Evolutionary conservation across 2,329 filamentous ascomycete genomes (phyloP).

Genomic region (Lachnellula subtilissima): DNA sequence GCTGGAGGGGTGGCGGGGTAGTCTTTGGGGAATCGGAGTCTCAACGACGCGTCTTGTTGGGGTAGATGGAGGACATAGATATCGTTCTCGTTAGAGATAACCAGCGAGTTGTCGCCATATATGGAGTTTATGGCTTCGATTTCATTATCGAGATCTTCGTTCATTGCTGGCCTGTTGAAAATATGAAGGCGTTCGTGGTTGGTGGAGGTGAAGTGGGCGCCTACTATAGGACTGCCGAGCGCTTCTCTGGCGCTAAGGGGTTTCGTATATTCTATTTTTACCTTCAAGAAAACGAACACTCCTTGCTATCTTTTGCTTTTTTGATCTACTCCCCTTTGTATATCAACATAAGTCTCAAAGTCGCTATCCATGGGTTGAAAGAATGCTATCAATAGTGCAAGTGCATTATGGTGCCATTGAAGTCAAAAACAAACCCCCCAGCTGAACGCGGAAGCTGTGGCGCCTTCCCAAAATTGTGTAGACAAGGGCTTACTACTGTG

Average conservation of each 20-base stretch:
- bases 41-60: conserved; percentile 49
- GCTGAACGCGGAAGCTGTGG: too few relatives aligned
- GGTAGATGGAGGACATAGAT: conserved; percentile 65
- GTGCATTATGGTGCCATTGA: too few relatives aligned
- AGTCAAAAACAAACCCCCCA: too few relatives aligned
- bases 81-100: conserved; percentile 35
- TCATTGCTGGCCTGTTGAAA: conserved; percentile 19
- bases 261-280: neutral
- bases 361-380: too few relatives aligned
- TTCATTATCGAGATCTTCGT: conserved; percentile 58
- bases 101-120: conserved; percentile 64
- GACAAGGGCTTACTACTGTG: neutral
- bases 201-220: neutral
- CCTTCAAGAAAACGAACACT: neutral
- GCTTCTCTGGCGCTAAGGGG: too few relatives aligned
- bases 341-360: too few relatives aligned
- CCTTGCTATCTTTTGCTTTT: neutral
- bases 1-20: conserved; percentile 74
- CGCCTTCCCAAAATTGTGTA: neutral
- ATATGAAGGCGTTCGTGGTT: neutral
- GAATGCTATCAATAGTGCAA: too few relatives aligned
- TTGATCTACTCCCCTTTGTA: too few relatives aligned
- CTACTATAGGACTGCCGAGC: neutral
- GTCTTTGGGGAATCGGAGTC: conserved; percentile 61
- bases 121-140: conserved; percentile 81